These are phyloP conservation scores for Panicum virgatum DNA, from an alignment of 202 grass and related monocot genomes.

Conservation along the genomic window DNA sequence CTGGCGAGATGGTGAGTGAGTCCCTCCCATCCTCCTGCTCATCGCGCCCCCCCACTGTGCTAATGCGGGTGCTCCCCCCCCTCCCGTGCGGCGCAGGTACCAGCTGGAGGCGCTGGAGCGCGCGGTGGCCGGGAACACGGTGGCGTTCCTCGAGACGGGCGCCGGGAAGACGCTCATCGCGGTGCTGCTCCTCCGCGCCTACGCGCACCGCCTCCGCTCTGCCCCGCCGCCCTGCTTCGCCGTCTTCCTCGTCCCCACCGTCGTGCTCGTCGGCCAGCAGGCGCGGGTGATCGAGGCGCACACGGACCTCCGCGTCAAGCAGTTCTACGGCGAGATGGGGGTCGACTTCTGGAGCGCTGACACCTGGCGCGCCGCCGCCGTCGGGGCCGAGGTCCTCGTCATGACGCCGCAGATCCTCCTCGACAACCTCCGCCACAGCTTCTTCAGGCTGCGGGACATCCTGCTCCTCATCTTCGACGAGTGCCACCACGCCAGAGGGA, in stretches of 20 bases:
- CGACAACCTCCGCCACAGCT: constrained; percentile 66
- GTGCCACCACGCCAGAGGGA: constrained; percentile 64
- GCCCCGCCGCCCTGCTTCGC: constrained; percentile 30
- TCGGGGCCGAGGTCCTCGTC: constrained; percentile 67
- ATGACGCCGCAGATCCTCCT: constrained; percentile 93
- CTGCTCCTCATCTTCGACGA: constrained; percentile 84
- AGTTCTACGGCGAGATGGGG: constrained; percentile 71
- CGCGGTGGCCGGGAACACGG: constrained; percentile 62
- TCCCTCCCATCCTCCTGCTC: too few species aligned
- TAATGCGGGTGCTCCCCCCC: background rate
- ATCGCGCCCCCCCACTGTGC: background rate
- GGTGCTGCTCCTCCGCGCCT: constrained; percentile 69
- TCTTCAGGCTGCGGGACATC: constrained; percentile 63
- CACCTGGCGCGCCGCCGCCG: constrained; percentile 37
- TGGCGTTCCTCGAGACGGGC: constrained; percentile 75
- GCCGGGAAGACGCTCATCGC: constrained; percentile 89
- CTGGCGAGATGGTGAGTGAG: constrained; percentile 40
- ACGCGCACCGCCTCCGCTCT: constrained; percentile 65
- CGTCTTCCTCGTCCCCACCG: constrained; percentile 86
- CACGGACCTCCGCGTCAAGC: constrained; percentile 63
- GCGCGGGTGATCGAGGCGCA: constrained; percentile 58
- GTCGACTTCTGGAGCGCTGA: constrained; percentile 57
- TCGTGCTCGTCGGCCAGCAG: constrained; percentile 79
- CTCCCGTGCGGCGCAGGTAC: constrained; percentile 49
- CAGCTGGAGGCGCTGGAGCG: constrained; percentile 89